Percentiles rank a stretch among this genome's conserved stretches.
phyloP scores from a whole-genome alignment of 257 asterid genomes.

The Vinca minor region DNA sequence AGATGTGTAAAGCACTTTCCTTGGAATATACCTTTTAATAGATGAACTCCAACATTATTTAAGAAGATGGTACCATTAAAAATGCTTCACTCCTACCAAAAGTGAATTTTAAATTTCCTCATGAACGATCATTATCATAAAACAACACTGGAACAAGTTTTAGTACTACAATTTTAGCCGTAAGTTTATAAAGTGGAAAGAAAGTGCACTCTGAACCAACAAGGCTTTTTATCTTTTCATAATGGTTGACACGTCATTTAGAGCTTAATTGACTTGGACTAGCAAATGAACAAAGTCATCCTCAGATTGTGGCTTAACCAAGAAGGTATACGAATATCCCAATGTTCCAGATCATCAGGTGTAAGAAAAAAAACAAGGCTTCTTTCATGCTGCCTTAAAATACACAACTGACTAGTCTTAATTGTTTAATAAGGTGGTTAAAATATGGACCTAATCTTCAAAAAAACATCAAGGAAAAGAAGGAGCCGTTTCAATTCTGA shows the following conservation, averaged over 20 bases:
- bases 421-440: no score
- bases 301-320: background rate
- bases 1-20: background rate
- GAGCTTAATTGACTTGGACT: slow-evolving; percentile 10
- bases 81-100: background rate
- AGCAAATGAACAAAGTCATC: background rate
- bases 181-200: background rate
- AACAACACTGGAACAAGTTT: background rate
- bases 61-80: background rate
- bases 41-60: background rate
- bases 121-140: background rate
- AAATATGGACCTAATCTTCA: no score
- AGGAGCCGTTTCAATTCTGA: no score
- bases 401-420: background rate
- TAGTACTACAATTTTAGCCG: background rate
- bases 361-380: background rate
- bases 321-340: background rate
- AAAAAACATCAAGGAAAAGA: no score
- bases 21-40: background rate
- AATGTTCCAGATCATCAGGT: background rate
- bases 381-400: background rate
- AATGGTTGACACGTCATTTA: slow-evolving; percentile 7
- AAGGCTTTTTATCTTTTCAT: background rate
- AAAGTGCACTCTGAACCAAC: background rate
- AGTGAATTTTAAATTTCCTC: no score